These are phyloP conservation scores for Carex myosuroides DNA, from an alignment of 176 grass and related monocot species.

Conservation along the genomic window DNA sequence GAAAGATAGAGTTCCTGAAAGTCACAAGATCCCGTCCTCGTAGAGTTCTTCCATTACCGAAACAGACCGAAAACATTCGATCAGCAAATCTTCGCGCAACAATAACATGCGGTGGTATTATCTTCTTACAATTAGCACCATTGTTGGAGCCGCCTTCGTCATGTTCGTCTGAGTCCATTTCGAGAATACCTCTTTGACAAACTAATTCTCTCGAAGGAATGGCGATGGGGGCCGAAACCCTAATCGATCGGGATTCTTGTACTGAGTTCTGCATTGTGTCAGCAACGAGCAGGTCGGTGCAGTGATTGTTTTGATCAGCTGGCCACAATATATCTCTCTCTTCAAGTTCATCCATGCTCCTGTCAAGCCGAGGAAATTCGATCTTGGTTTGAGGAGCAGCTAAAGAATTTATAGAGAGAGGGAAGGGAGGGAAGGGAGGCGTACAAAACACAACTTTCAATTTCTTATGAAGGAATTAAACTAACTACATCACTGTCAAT, in stretches of 20 bases:
- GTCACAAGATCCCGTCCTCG: conserved; percentile 24
- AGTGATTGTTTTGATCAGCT: neutral
- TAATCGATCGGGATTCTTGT: neutral
- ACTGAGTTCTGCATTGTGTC: neutral
- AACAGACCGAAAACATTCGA: conserved; percentile 21
- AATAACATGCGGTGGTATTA: conserved; percentile 24
- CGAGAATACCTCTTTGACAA: neutral
- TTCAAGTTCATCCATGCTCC: conserved; percentile 16
- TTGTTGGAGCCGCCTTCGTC: neutral
- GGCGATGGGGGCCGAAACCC: neutral
- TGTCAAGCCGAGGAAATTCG: neutral
- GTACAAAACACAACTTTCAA: conserved; percentile 18
- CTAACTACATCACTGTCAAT: conserved; percentile 9
- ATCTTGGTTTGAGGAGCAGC: neutral
- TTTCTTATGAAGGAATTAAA: neutral
- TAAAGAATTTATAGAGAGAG: conserved; percentile 17
- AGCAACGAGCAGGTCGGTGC: neutral
- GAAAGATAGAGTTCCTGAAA: conserved; percentile 23
- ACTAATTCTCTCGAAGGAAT: conserved; percentile 5
- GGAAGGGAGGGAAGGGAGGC: neutral
- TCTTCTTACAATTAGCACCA: neutral
- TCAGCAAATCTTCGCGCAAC: conserved; percentile 12
- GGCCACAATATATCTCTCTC: conserved; percentile 25
- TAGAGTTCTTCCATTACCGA: conserved; percentile 27
- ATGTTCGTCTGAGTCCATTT: neutral